Evolutionary conservation across 2,329 filamentous ascomycete genomes (phyloP), one percentile per base, ranked within the genome.

Genomic region (Sclerotiophoma versabilis): DNA sequence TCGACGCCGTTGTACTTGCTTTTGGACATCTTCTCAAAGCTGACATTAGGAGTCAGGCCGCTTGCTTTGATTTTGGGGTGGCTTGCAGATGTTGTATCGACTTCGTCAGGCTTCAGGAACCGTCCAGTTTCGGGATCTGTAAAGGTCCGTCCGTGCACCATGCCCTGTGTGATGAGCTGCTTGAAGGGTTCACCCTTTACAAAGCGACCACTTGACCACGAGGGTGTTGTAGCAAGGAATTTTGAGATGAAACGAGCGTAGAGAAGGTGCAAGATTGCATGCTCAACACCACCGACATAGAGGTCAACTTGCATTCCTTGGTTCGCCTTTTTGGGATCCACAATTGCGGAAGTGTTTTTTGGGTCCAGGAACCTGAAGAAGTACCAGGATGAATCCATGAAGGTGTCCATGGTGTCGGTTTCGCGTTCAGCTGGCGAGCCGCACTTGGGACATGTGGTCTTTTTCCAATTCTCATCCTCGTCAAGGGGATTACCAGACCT

Each of bases 381-480:
- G 74, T 96, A 96, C 92, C 92, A 96, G 48, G 92, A 96, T 1
- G 92, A 96, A 76, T 96, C 92, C 57, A 96, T 92, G 76, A 96
- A 96, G 0, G 92, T 96, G 73, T 96, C 92, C 92, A 96, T 96
- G 2, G 92, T 96, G 72, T 96, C 92, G 0, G 92, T 96, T 61
- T 96, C 92, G 59, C 92, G 84, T 70, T 86, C 89, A 6, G 91
- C 92, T 20, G 85, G 76, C 1, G 83, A 81, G 14, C 83, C 78
- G 66, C 92, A 96, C 63, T 84, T 84, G 5, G 92, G 92, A 69
- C 92, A 96, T 2, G 80, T 73, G 0, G 87, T 90, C 64, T 92
- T 85, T 38, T 91, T 81, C 87, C 91, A 96, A 7, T 88, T 85
- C 11, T 86, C 77, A 1, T 87, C 86, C 17, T 84, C 82, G 60